Evolutionary conservation across 179 eudicot genomes (phyloP).

Genomic region (Silene noctiflora): DNA sequence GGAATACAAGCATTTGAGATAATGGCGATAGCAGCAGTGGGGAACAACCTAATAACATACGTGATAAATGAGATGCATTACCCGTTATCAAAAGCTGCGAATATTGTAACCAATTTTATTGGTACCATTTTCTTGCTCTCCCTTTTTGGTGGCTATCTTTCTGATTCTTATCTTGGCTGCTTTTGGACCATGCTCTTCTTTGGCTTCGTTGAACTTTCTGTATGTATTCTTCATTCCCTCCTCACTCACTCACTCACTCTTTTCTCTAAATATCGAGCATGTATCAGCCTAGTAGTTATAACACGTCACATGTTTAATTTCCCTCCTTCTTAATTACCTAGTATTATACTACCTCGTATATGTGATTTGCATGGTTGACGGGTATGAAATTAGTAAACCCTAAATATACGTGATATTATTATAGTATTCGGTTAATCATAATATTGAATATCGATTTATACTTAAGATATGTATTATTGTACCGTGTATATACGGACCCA

Average conservation of each 20-base stretch:
- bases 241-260: not conserved
- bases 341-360: too few relatives aligned
- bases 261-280: not conserved
- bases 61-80: constrained; percentile 91
- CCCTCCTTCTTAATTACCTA: too few relatives aligned
- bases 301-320: too few relatives aligned
- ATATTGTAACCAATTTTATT: constrained; percentile 76
- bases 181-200: constrained; percentile 96
- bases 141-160: constrained; percentile 80
- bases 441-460: too few relatives aligned
- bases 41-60: constrained; percentile 84
- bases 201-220: constrained; percentile 81
- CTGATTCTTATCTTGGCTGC: constrained; percentile 88
- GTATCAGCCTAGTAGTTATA: not conserved
- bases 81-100: constrained; percentile 70
- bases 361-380: too few relatives aligned
- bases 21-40: constrained; percentile 93
- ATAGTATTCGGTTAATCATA: too few relatives aligned
- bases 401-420: too few relatives aligned
- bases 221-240: constrained; percentile 25
- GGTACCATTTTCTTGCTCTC: constrained; percentile 81
- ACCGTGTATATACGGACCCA: too few relatives aligned
- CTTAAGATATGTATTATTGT: too few relatives aligned
- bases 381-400: too few relatives aligned
- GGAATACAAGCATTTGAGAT: constrained; percentile 86